These are phyloP conservation scores for Magnusiomyces magnusii DNA, from an alignment of 1,139 yeast genomes.

Conservation along the genomic window DNA sequence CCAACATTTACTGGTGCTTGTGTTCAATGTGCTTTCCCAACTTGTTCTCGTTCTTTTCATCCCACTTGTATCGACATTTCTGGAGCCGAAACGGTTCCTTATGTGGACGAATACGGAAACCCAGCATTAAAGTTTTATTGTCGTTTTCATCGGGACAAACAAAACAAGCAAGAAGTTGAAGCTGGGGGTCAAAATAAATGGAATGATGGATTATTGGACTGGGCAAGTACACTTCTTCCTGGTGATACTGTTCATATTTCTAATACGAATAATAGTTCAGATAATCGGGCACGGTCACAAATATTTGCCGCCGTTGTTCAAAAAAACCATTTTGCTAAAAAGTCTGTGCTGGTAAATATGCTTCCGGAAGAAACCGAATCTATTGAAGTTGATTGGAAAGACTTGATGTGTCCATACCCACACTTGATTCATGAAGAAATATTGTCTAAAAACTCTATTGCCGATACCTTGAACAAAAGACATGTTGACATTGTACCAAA, in stretches of 20 bases:
- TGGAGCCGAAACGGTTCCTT: slow-evolving; percentile 5
- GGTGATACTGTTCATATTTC: slow-evolving; percentile 20
- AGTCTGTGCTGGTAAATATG: background rate
- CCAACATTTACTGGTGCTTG: slow-evolving; percentile 3
- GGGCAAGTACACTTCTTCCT: slow-evolving; percentile 22
- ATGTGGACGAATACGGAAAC: background rate
- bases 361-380: background rate
- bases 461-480: background rate
- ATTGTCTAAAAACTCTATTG: background rate
- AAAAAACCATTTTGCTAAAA: background rate
- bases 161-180: background rate
- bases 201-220: slow-evolving; percentile 7
- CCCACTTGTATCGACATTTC: slow-evolving; percentile 4
- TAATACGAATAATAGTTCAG: background rate
- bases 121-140: slow-evolving; percentile 3
- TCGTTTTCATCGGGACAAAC: slow-evolving; percentile 2
- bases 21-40: slow-evolving; percentile 3
- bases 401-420: slow-evolving; percentile 7
- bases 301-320: slow-evolving; percentile 5
- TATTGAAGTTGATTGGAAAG: background rate
- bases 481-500: background rate
- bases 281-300: background rate
- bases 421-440: slow-evolving; percentile 2
- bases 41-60: slow-evolving; percentile 2
- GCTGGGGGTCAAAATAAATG: background rate